Evolutionary conservation across 2,329 filamentous ascomycete species (phyloP).

Genomic region (Talaromyces sp.): DNA sequence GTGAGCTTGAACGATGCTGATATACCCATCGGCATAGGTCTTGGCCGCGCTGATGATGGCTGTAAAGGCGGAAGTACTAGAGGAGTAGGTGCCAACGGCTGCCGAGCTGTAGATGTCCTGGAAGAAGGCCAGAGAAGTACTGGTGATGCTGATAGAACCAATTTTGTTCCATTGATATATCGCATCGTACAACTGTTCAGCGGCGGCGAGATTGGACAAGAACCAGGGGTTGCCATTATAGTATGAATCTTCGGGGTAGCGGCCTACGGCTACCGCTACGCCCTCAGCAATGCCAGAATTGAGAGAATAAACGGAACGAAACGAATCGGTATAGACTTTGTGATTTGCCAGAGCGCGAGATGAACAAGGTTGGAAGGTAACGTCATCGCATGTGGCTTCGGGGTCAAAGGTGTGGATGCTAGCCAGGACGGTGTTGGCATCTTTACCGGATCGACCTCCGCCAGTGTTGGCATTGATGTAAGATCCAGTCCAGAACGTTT

Average conservation of each 20-base stretch:
- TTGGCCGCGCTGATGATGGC: conserved; percentile 56
- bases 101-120: conserved; percentile 56
- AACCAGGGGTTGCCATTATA: conserved; percentile 74
- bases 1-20: conserved; percentile 36
- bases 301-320: conserved; percentile 64
- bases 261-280: conserved; percentile 45
- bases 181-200: conserved; percentile 74
- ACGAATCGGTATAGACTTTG: conserved; percentile 69
- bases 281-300: conserved; percentile 25
- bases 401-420: conserved; percentile 41
- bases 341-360: conserved; percentile 65
- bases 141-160: conserved; percentile 60
- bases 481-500: conserved; percentile 64
- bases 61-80: conserved; percentile 50
- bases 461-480: conserved; percentile 63
- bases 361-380: conserved; percentile 74
- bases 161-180: conserved; percentile 63
- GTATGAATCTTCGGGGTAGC: conserved; percentile 69
- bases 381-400: conserved; percentile 27
- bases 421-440: conserved; percentile 61
- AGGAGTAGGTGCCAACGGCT: conserved; percentile 59
- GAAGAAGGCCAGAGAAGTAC: conserved; percentile 67
- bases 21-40: conserved; percentile 57
- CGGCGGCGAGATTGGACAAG: conserved; percentile 68
- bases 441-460: conserved; percentile 62